phyloP scores from a whole-genome alignment of 371 early-diverging fungal genomes.

The Mortierella sp. region DNA sequence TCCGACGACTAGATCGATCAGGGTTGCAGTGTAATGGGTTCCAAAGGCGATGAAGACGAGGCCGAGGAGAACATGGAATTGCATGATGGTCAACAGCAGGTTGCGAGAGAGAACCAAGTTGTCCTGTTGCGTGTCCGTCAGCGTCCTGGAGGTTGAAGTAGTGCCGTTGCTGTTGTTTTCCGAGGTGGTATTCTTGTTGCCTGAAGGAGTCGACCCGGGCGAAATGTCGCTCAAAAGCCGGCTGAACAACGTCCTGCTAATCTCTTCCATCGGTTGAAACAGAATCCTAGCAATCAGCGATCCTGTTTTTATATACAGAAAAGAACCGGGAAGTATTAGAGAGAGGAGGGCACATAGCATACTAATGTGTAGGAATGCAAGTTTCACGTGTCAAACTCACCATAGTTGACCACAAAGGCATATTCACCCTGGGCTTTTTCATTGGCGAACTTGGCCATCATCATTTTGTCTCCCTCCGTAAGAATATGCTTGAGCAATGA shows the following conservation, averaged over 20 bases:
- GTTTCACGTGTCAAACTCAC: slow-evolving; percentile 47
- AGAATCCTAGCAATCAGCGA: slow-evolving; percentile 92
- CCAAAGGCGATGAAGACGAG: slow-evolving; percentile 87
- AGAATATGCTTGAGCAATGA: slow-evolving; percentile 91
- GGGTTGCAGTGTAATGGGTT: slow-evolving; percentile 82
- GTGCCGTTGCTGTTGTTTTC: neutral
- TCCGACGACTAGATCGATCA: slow-evolving; percentile 82
- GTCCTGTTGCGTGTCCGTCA: slow-evolving; percentile 26
- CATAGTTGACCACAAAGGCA: slow-evolving; percentile 90
- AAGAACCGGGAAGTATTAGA: neutral
- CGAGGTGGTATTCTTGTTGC: slow-evolving; percentile 1
- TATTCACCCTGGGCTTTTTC: slow-evolving; percentile 83
- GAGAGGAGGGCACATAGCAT: neutral
- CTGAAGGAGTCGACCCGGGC: neutral
- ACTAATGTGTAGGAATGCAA: neutral
- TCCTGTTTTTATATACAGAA: slow-evolving; percentile 60
- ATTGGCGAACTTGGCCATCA: slow-evolving; percentile 75
- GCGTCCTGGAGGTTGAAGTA: neutral
- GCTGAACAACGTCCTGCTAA: slow-evolving; percentile 86
- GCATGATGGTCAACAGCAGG: slow-evolving; percentile 75
- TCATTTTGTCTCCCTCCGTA: slow-evolving; percentile 96
- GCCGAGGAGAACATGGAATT: slow-evolving; percentile 85
- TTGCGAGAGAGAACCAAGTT: slow-evolving; percentile 62
- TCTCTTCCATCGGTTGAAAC: slow-evolving; percentile 96
- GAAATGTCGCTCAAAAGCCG: slow-evolving; percentile 60